phyloP scores from a whole-genome alignment of 202 grass and related monocot genomes.

The Saccharum hybrid region DNA sequence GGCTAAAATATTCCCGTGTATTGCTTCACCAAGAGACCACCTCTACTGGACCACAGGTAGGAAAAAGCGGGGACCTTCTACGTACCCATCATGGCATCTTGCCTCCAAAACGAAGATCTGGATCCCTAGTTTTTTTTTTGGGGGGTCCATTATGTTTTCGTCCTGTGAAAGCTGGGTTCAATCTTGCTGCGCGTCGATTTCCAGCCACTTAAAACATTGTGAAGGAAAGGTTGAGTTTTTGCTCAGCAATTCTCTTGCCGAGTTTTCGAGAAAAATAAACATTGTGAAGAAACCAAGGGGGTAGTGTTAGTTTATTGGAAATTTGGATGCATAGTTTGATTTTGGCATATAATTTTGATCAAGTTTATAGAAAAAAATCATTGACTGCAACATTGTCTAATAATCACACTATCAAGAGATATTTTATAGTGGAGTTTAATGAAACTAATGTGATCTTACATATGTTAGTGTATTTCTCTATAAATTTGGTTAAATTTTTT shows the following conservation, averaged over 20 bases:
- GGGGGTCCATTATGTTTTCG: not conserved
- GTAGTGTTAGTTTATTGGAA: not conserved
- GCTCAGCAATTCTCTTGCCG: no score
- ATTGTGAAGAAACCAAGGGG: not conserved
- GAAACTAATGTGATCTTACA: no score
- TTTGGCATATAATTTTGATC: not conserved
- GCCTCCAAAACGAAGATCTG: constrained; percentile 48
- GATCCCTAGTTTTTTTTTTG: constrained; percentile 31
- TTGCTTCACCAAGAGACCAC: constrained; percentile 52
- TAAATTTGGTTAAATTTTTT: not conserved
- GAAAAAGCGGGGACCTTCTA: constrained; percentile 43
- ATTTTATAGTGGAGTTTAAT: no score
- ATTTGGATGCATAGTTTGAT: not conserved
- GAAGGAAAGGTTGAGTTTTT: not conserved
- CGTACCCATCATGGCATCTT: constrained; percentile 49
- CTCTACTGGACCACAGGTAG: constrained; percentile 52
- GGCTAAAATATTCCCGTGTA: constrained; percentile 41
- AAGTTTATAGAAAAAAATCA: no score
- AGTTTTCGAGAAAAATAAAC: not conserved
- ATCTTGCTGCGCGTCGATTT: constrained; percentile 27
- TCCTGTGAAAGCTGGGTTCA: not conserved
- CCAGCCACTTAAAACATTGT: not conserved
- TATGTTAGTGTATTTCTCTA: no score
- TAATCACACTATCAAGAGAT: no score
- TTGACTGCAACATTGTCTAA: no score